Base-by-base conservation (phyloP, 306 rosid genomes). In the Canavalia ensiformis region DNA sequence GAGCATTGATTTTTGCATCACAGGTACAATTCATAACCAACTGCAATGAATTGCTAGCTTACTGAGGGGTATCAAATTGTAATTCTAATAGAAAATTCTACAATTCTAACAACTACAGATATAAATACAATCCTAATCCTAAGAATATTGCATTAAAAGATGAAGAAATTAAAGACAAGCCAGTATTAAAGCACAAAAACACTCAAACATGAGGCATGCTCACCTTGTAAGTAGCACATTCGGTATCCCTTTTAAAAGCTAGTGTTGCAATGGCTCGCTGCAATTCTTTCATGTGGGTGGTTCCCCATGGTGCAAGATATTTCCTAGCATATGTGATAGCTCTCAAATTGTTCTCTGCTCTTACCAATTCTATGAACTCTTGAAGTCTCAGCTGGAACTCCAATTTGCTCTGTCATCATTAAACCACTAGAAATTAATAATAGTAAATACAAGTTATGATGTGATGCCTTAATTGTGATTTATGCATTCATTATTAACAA, bases 341-440 rank as follows among this genome's bases (percentile, higher is more conserved):
- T 83, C 85, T 89, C 81, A 90, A 68, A 82, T 86, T 87, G 84
- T 92, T 91, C 86, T 92, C 98, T 80, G 93, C 94, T 81, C 97
- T 93, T 57, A 95, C 99, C 83, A 95, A 85, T 88, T 93, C 99
- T 86, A 95, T 88, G 81, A 95, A 90, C 83, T 95, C 99, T 84
- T 95, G 99, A 88, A 91, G 94, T 89, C 99, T 89, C 89, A 95
- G 74, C 86, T 91, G 99, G 84, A 93, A 93, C 88, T 95, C 98
- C 68, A 95, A 88, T 83, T 95, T 89, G 81, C 98, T 90, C 99
- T 95, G 94, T 78, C 83, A 78, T 63, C 80, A 83, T 77, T 73
- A 81, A 79, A 87, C 81, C 82, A 66, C 74, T 54, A 68, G 55
- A 63, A 76, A 82, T 84, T 74, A 87, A 56, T 28, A 73, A 74